Evolutionary conservation across 371 early-diverging fungal genomes (phyloP), one percentile per base, ranked within the genome.

Genomic region (Neoconidiobolus thromboides): DNA sequence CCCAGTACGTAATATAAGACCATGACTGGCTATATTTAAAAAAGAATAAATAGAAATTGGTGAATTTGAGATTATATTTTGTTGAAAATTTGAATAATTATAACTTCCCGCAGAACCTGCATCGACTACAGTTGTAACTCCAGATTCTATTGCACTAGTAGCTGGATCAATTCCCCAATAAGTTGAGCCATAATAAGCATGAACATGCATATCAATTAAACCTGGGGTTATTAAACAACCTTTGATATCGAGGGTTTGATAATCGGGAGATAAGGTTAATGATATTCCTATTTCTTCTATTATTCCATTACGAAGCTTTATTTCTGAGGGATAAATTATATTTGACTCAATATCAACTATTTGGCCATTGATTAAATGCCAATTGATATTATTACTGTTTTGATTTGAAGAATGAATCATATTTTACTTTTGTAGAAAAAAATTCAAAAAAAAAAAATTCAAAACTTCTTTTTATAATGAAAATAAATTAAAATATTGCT

Each of bases 151-250:
- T 42, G 63, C 63, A 9, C 61, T 14, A 5, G 67, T 62, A 46
- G 63, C 67, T 0, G 67, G 58, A 47, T 66, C 64, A 38, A 66
- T 63, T 39, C 67, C 67, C 67, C 67, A 66, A 44, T 63, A 66
- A 2, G 67, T 66, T 12, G 61, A 48, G 1, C 67, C 67, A 61
- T 62, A 66, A 43, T 63, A 66, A 5, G 61, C 59, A 36, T 66
- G 67, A 1, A 64, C 63, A 44, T 66, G 67, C 48, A 66, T 38
- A 50, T 66, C 67, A n/a, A 66, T 60, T 14, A 66, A 55, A 48
- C 67, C 67, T 39, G 67, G 67, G 15, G 58, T 55, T 41, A 66
- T 61, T 37, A 57, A 26, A 58, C 39, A 55, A 61, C n/a, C 59
- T 55, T 10, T 57, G 53, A 41, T 63, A 60, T 53, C 63, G 61